Percentiles rank a stretch among this genome's conserved stretches.
Evolutionary conservation across 768 basidiomycete genomes (phyloP).

Genomic region (Jaapia argillacea): DNA sequence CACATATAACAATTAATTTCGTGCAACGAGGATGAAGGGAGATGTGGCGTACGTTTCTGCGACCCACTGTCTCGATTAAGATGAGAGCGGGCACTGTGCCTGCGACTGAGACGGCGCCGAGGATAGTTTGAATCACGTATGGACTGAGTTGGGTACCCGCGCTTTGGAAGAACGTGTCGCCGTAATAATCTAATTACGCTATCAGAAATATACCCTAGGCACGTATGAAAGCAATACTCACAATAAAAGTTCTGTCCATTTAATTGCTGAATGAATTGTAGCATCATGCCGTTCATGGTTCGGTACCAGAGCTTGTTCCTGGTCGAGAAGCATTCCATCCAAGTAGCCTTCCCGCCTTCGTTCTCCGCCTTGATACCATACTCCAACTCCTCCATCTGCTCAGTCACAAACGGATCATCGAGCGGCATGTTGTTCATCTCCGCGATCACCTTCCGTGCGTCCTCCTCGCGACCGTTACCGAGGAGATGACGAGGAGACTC

Average conservation of each 20-base stretch:
- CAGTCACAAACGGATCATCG: constrained; percentile 49
- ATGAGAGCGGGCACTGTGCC: constrained; percentile 63
- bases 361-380: constrained; percentile 64
- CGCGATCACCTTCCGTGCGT: constrained; percentile 57
- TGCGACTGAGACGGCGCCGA: constrained; percentile 66
- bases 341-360: constrained; percentile 70
- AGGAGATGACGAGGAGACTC: constrained; percentile 76
- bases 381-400: constrained; percentile 53
- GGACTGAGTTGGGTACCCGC: constrained; percentile 62
- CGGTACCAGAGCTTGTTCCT: constrained; percentile 63
- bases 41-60: constrained; percentile 38
- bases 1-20: not conserved
- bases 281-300: constrained; percentile 73
- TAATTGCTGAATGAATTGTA: constrained; percentile 73
- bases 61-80: constrained; percentile 69
- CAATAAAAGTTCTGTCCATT: constrained; percentile 80
- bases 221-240: constrained; percentile 19
- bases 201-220: constrained; percentile 9
- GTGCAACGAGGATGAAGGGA: not conserved
- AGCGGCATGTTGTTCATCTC: constrained; percentile 52
- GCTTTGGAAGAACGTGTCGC: constrained; percentile 72
- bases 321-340: constrained; percentile 69
- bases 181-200: constrained; percentile 64
- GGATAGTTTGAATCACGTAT: constrained; percentile 66
- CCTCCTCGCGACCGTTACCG: constrained; percentile 37